Conservation (phyloP, 257 asterid genomes). For the Rhazya stricta region DNA sequence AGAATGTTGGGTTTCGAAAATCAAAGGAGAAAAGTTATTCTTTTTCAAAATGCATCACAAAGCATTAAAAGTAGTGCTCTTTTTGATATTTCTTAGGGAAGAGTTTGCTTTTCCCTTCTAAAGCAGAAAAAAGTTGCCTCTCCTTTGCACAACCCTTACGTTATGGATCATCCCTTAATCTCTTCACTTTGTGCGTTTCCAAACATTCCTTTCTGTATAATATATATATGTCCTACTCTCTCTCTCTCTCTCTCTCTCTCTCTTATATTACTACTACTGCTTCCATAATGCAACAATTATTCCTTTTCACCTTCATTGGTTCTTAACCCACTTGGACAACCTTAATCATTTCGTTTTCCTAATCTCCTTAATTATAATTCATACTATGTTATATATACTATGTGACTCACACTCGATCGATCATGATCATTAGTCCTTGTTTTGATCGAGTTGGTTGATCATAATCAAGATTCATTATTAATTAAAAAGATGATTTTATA, state of each 20-base stretch:
- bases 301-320: constrained; percentile 18
- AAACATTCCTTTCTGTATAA: neutral
- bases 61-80: constrained; percentile 58
- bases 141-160: constrained; percentile 37
- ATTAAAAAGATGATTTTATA: too few species aligned
- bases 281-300: constrained; percentile 28
- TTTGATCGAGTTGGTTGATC: too few species aligned
- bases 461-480: too few species aligned
- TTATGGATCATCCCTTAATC: constrained; percentile 33
- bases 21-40: constrained; percentile 39
- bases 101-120: constrained; percentile 29
- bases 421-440: too few species aligned
- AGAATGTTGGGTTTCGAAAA: constrained; percentile 58
- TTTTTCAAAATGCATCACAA: constrained; percentile 50
- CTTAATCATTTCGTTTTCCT: constrained; percentile 19
- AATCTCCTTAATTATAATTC: neutral
- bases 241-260: too few species aligned
- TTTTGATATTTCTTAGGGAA: constrained; percentile 38
- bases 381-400: neutral
- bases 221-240: too few species aligned
- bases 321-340: constrained; percentile 15
- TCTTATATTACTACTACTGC: neutral
- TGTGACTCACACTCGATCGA: neutral
- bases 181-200: constrained; percentile 18
- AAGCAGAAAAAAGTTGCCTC: constrained; percentile 32